Evolutionary conservation across 495 filamentous ascomycete species (phyloP).

Genomic region (Xylaria sp.): DNA sequence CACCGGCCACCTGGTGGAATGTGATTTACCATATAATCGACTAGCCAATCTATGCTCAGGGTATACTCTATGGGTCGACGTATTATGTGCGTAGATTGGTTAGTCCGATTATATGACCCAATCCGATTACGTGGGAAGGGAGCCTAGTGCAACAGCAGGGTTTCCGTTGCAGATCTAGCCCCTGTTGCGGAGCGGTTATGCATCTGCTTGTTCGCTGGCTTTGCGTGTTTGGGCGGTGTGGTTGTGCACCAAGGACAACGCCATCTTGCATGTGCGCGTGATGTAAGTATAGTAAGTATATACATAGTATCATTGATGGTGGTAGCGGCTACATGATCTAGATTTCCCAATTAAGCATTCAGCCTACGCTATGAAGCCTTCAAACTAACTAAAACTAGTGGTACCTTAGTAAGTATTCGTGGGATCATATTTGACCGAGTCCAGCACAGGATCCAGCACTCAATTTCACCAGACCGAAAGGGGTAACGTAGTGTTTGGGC

Average conservation of each 20-base stretch:
- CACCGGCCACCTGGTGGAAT: no score
- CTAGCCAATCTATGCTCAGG: no score
- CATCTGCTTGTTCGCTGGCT: neutral
- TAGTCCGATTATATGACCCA: no score
- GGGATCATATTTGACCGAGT: neutral
- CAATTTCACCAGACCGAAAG: neutral
- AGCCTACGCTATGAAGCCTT: neutral
- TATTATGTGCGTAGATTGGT: no score
- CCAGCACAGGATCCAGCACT: neutral
- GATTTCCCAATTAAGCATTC: neutral
- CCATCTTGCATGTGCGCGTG: neutral
- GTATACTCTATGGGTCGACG: no score
- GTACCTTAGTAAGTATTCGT: neutral
- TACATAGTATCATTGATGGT: no score
- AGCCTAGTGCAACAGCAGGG: neutral
- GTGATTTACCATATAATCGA: no score
- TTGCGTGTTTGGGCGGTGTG: neutral
- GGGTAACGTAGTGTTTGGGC: neutral
- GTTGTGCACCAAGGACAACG: slow-evolving; percentile 1
- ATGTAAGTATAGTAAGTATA: neutral
- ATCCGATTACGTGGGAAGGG: no score
- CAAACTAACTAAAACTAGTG: neutral
- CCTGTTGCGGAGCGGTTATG: slow-evolving; percentile 13
- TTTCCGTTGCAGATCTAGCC: slow-evolving; percentile 19
- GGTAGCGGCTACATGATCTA: neutral